Evolutionary conservation across 225 moss, liverwort and hornwort species (phyloP).

Genomic region (Lunularia cruciata): DNA sequence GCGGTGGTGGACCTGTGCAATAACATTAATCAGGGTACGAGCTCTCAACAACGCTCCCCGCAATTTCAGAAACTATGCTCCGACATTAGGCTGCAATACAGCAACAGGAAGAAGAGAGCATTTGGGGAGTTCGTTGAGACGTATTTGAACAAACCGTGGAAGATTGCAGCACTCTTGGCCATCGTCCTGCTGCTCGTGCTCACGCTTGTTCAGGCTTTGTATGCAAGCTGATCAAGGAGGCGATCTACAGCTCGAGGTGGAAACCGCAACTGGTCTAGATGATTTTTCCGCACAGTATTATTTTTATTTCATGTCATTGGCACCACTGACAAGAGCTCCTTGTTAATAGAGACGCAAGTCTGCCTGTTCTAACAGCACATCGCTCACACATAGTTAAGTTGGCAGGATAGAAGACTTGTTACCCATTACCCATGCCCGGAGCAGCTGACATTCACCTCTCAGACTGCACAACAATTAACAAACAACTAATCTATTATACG

Average conservation of each 20-base stretch:
- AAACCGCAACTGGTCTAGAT: too few species aligned
- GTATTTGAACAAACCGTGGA: constrained; percentile 26
- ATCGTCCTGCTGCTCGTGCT: constrained; percentile 12
- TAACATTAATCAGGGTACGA: constrained; percentile 10
- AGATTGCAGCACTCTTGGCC: constrained; percentile 3
- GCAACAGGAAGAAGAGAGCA: constrained; percentile 14
- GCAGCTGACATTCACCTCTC: not conserved
- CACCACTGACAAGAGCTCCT: too few species aligned
- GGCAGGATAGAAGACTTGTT: not conserved
- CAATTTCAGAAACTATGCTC: constrained; percentile 16
- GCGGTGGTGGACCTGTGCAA: constrained; percentile 22
- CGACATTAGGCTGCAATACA: constrained; percentile 10
- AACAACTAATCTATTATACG: too few species aligned
- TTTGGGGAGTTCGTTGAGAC: constrained; percentile 27
- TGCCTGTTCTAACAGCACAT: not conserved
- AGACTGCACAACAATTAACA: not conserved
- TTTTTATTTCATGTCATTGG: not conserved
- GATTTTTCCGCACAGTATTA: too few species aligned
- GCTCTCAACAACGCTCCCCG: constrained; percentile 6
- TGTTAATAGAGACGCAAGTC: not conserved
- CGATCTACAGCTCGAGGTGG: too few species aligned
- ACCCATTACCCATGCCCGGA: not conserved
- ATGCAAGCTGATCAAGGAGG: constrained; percentile 1
- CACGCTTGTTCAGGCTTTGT: constrained; percentile 12
- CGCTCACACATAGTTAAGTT: not conserved